Conservation (phyloP, 352 stramenopile species). For the Pythium oligandrum region DNA sequence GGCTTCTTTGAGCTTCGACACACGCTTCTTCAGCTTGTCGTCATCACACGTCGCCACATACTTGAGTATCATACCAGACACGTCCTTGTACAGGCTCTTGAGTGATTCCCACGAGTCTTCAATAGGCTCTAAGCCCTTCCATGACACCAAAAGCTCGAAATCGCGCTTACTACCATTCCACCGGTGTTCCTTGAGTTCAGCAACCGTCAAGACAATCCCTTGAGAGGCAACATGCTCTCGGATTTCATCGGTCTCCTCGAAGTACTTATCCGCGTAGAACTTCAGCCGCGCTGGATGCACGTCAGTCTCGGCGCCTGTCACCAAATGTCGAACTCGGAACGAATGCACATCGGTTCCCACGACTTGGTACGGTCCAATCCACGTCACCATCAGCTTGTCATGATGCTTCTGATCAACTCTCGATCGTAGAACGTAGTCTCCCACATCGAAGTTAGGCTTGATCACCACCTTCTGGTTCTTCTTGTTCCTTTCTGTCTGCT, state of each 20-base stretch:
- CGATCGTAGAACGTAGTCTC: conserved; percentile 28
- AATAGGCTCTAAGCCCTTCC: conserved; percentile 8
- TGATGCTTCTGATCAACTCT: conserved; percentile 21
- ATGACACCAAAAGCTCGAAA: conserved; percentile 3
- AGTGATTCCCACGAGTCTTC: conserved; percentile 10
- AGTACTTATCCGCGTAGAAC: conserved; percentile 22
- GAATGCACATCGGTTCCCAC: conserved; percentile 14
- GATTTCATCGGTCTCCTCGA: conserved; percentile 24
- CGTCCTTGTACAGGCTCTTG: neutral
- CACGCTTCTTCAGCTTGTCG: neutral
- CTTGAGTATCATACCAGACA: neutral
- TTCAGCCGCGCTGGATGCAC: conserved; percentile 25
- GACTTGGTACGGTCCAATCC: conserved; percentile 24
- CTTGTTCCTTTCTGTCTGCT: conserved; percentile 3
- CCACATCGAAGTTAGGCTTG: conserved; percentile 19
- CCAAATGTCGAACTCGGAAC: conserved; percentile 19
- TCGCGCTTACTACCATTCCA: neutral
- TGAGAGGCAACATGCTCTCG: conserved; percentile 18
- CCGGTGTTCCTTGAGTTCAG: conserved; percentile 2
- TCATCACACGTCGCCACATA: neutral
- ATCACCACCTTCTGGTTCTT: conserved; percentile 1
- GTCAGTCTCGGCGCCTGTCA: conserved; percentile 15
- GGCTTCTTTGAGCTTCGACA: conserved; percentile 20
- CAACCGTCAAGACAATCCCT: conserved; percentile 11
- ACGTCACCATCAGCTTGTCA: conserved; percentile 27